phyloP scores from a whole-genome alignment of 2,329 filamentous ascomycete genomes.

The Mycogone perniciosa region DNA sequence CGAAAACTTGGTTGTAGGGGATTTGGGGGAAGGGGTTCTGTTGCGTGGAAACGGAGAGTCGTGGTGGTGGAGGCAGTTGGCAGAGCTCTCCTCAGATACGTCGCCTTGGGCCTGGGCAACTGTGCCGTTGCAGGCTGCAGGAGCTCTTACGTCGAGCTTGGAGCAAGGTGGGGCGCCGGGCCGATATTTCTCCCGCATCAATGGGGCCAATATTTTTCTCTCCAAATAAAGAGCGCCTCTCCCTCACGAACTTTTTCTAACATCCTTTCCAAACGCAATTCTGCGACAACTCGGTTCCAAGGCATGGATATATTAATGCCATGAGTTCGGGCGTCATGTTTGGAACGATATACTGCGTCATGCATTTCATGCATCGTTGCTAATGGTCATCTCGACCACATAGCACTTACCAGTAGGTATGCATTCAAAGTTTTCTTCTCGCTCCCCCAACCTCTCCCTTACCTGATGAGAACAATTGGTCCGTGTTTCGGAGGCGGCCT shows the following conservation, averaged over 20 bases:
- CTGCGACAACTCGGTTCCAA: no score
- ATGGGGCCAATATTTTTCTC: constrained; percentile 5
- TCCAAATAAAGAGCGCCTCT: constrained; percentile 7
- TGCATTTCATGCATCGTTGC: neutral
- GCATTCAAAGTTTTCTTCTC: neutral
- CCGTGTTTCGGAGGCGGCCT: constrained; percentile 91
- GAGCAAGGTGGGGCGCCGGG: constrained; percentile 7
- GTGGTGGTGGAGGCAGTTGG: constrained; percentile 5
- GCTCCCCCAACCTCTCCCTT: constrained; percentile 5
- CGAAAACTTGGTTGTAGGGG: constrained; percentile 6
- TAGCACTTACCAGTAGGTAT: constrained; percentile 7
- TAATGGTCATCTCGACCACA: neutral
- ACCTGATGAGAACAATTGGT: constrained; percentile 80
- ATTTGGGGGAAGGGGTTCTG: constrained; percentile 4
- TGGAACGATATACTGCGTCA: neutral
- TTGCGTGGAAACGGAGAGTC: constrained; percentile 1
- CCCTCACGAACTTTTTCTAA: neutral
- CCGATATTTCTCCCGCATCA: constrained; percentile 10
- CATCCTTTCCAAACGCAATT: neutral
- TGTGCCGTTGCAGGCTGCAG: constrained; percentile 24
- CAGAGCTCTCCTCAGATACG: neutral
- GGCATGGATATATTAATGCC: no score
- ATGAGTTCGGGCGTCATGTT: no score
- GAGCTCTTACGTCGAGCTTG: constrained; percentile 34
- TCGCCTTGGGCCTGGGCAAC: constrained; percentile 3